A percentile compares a stretch with the other conserved stretches of the same genome.
These are phyloP conservation scores for Colletotrichum agaves DNA, from an alignment of 2,329 filamentous ascomycete genomes.

Conservation along the genomic window DNA sequence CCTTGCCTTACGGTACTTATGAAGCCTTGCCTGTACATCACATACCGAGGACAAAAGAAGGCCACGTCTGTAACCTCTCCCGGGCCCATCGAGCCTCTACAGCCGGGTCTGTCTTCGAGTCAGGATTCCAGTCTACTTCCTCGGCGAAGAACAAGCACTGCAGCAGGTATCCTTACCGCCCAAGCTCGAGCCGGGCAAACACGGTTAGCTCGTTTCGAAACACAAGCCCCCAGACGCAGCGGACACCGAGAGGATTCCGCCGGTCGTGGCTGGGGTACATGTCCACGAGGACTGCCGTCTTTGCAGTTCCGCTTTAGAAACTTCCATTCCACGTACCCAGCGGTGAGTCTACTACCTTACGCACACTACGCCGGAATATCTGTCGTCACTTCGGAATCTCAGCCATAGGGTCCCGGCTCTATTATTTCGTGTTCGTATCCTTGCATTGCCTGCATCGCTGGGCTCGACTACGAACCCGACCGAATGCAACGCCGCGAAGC, in stretches of 20 bases:
- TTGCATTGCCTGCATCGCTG: conserved; percentile 16
- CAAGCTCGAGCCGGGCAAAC: background rate
- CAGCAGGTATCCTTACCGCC: conserved; percentile 9
- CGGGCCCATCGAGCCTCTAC: conserved; percentile 23
- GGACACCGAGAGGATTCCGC: conserved; percentile 29
- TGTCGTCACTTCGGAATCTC: background rate
- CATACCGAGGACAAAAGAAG: background rate
- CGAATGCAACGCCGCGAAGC: conserved; percentile 17
- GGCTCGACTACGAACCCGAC: conserved; percentile 14
- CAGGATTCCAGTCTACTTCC: conserved; percentile 2
- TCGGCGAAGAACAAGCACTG: background rate
- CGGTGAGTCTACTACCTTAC: background rate
- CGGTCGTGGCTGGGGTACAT: background rate
- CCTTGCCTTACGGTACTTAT: background rate
- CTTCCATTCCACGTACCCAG: background rate
- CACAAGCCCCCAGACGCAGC: background rate
- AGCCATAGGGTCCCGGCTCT: conserved; percentile 18
- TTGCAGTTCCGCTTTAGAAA: background rate
- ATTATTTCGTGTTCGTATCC: conserved; percentile 35
- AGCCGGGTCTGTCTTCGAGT: conserved; percentile 6
- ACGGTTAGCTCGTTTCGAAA: conserved; percentile 31
- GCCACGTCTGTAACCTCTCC: conserved; percentile 10
- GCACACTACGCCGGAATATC: background rate
- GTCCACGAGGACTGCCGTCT: background rate
- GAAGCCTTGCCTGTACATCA: background rate